phyloP scores from a whole-genome alignment of 1,139 yeast genomes.

The Taphrina flavorubra region DNA sequence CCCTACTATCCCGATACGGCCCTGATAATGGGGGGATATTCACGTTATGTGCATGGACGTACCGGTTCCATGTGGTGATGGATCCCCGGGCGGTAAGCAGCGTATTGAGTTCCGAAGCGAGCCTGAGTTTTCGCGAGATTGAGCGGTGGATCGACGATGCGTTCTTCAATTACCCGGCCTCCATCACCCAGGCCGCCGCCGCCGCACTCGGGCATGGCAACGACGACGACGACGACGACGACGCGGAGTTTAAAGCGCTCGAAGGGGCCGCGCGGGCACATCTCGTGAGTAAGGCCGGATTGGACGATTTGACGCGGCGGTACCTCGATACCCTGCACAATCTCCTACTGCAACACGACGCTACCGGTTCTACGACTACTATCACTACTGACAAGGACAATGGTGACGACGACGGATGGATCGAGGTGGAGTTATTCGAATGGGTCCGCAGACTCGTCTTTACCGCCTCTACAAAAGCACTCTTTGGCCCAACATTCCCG shows the following conservation, averaged over 20 bases:
- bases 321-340: neutral
- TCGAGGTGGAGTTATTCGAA: conserved; percentile 12
- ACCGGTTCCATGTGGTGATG: neutral
- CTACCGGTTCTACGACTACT: neutral
- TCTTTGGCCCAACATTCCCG: conserved; percentile 3
- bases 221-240: neutral
- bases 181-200: neutral
- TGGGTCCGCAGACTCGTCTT: conserved; percentile 10
- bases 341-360: neutral
- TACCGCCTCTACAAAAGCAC: neutral
- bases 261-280: conserved; percentile 8
- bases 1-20: neutral
- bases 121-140: conserved; percentile 3
- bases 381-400: no score
- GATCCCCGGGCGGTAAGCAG: neutral
- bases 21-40: neutral
- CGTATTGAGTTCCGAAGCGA: conserved; percentile 1
- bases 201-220: no score
- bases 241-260: neutral
- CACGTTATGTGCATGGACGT: neutral
- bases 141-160: conserved; percentile 9
- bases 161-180: conserved; percentile 7
- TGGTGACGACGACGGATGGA: neutral
- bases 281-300: neutral
- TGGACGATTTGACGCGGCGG: neutral